Evolutionary conservation across 2,329 filamentous ascomycete species (phyloP), one percentile per base, ranked within the genome.

Genomic region (Botrytis tulipae): DNA sequence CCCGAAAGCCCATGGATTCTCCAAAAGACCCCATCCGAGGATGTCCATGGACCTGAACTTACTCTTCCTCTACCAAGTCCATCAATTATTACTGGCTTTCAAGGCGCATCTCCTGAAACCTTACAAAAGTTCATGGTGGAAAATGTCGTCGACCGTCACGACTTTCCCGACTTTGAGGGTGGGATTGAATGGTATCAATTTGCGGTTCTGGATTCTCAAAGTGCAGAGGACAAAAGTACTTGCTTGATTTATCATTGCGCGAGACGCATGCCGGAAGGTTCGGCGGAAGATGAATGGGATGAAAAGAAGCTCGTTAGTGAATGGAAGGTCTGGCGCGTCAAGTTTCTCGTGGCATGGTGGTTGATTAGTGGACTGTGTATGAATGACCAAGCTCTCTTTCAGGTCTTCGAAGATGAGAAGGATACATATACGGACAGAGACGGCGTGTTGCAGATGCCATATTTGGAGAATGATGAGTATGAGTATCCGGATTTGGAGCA

Each of bases 251-350:
- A 65, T 25, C 60, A 65, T 35, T 37, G 70, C 60, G 3, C 1
- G 22, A 42, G 18, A 16, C 1, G 9, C 16, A 65, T 71, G 44
- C 44, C 60, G 9, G 59, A 71, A 18, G 70, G n/a, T 22, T 54
- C 25, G 29, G 29, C 20, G 8, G 57, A 61, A 32, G 37, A 65
- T 25, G 32, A 65, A 32, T 65, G 60, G 18, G 46, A 44, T n/a
- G 25, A 57, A 25, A 46, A 71, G 22, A 57, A 62, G 44, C 8
- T 71, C 18, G 32, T 32, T 18, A n/a, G 40, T 51, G 70, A 71
- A 46, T 71, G 46, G 46, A 65, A 71, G 35, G 35, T 22, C n/a
- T 71, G 70, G 35, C 35, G 60, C 35, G 59, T 71, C n/a, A 65
- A 65, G 44, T 70, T 71, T 40, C 25, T 54, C 18, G 59, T 65